These are phyloP conservation scores for Pleurotus pulmonarius DNA, from an alignment of 768 basidiomycete species.

Conservation along the genomic window DNA sequence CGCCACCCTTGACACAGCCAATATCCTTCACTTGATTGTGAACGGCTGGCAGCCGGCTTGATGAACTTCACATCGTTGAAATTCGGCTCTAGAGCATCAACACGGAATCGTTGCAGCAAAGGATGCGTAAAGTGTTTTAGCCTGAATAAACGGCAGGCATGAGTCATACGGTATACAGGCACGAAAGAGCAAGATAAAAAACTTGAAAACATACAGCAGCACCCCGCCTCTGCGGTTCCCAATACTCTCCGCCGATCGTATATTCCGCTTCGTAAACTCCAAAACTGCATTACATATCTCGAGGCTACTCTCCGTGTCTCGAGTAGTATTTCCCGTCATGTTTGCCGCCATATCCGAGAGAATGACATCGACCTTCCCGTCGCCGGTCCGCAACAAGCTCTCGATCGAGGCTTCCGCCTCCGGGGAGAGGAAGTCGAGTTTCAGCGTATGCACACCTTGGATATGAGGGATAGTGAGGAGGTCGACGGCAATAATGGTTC, in stretches of 20 bases:
- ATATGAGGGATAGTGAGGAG: constrained; percentile 69
- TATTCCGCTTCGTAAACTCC: constrained; percentile 53
- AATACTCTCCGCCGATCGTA: constrained; percentile 43
- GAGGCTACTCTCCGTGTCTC: constrained; percentile 67
- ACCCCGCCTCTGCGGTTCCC: constrained; percentile 44
- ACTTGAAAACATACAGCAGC: constrained; percentile 45
- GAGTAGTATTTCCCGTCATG: constrained; percentile 61
- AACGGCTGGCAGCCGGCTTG: constrained; percentile 81
- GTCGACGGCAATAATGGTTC: constrained; percentile 76
- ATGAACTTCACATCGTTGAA: constrained; percentile 66
- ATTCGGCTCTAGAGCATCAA: constrained; percentile 48
- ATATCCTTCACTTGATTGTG: constrained; percentile 80
- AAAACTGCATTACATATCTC: constrained; percentile 75
- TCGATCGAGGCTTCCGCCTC: constrained; percentile 25
- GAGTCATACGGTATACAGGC: no score
- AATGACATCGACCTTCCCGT: constrained; percentile 67
- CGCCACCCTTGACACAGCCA: constrained; percentile 79
- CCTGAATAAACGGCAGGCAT: constrained; percentile 30
- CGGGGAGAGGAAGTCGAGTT: constrained; percentile 69
- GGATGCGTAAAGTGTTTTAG: constrained; percentile 87
- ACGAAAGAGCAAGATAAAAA: constrained; percentile 2
- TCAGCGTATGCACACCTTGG: constrained; percentile 66
- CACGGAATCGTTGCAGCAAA: constrained; percentile 59
- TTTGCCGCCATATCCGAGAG: constrained; percentile 92
- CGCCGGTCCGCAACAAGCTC: constrained; percentile 1